Evolutionary conservation across 2,329 filamentous ascomycete genomes (phyloP).

Genomic region (Tolypocladium album): DNA sequence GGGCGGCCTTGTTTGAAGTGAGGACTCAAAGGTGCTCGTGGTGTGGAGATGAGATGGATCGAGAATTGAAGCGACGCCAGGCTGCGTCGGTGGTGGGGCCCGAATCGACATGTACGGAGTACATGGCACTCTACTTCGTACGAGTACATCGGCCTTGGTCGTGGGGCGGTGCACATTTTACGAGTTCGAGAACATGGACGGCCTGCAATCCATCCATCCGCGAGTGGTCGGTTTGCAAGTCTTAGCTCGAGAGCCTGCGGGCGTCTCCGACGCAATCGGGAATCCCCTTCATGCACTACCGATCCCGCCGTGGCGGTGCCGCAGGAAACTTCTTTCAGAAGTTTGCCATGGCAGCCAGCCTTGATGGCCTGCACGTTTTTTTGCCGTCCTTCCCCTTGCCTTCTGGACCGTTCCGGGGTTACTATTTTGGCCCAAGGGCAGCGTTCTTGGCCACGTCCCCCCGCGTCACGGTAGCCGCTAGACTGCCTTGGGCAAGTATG

Average conservation of each 20-base stretch:
- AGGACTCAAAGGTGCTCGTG: slow-evolving; percentile 6
- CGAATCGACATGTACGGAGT: background rate
- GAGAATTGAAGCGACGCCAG: slow-evolving; percentile 4
- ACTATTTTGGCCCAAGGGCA: background rate
- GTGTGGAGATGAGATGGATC: slow-evolving; percentile 7
- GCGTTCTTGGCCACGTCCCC: slow-evolving; percentile 1
- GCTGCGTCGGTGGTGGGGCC: background rate
- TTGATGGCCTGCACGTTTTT: background rate
- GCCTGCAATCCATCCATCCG: background rate
- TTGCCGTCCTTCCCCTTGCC: background rate
- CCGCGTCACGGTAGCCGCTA: background rate
- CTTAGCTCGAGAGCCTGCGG: background rate
- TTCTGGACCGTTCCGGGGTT: slow-evolving; percentile 2
- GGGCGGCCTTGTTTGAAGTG: slow-evolving; percentile 3
- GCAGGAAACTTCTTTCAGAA: background rate
- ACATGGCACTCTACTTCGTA: background rate
- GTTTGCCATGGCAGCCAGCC: background rate
- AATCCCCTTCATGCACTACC: background rate
- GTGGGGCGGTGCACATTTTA: background rate
- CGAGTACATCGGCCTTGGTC: background rate
- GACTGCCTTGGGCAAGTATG: slow-evolving; percentile 2
- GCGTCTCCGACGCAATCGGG: background rate
- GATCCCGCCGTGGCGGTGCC: background rate
- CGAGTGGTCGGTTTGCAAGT: background rate
- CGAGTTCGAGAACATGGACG: background rate